Percentiles rank a stretch among this genome's conserved stretches.
These are phyloP conservation scores for Fusarium paranaense DNA, from an alignment of 2,329 filamentous ascomycete genomes.

Conservation along the genomic window DNA sequence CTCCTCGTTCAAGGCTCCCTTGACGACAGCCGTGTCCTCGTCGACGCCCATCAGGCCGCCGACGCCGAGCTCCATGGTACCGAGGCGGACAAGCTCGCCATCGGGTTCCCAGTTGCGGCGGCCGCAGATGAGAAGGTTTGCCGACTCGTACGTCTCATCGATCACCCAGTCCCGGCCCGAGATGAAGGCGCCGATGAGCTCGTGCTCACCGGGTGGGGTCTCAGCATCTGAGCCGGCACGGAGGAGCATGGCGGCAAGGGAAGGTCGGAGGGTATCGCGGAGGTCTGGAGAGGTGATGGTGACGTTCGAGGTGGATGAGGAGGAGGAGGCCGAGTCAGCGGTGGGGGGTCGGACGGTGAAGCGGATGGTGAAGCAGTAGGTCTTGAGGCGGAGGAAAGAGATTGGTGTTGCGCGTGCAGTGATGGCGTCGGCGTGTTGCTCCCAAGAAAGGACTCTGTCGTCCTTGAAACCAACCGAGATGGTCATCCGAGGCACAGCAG, in stretches of 20 bases:
- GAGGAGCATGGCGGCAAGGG: slow-evolving; percentile 37
- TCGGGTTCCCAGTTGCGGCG: slow-evolving; percentile 43
- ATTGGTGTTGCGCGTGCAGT: slow-evolving; percentile 41
- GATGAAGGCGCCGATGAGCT: slow-evolving; percentile 44
- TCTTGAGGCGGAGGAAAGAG: slow-evolving; percentile 49
- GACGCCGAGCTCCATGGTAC: slow-evolving; percentile 44
- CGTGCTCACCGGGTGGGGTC: slow-evolving; percentile 39
- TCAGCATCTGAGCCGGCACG: slow-evolving; percentile 35
- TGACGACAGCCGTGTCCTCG: slow-evolving; percentile 43
- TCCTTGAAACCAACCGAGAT: slow-evolving; percentile 51
- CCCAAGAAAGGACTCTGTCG: slow-evolving; percentile 50
- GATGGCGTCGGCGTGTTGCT: slow-evolving; percentile 50
- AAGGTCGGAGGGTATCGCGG: slow-evolving; percentile 32
- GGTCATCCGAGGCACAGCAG: slow-evolving; percentile 48
- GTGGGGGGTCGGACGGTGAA: slow-evolving; percentile 38
- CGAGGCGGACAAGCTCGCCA: slow-evolving; percentile 47
- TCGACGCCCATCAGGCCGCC: slow-evolving; percentile 43
- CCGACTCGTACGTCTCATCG: slow-evolving; percentile 41
- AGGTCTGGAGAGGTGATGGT: slow-evolving; percentile 40
- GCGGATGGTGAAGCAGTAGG: slow-evolving; percentile 49
- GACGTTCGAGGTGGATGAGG: slow-evolving; percentile 16
- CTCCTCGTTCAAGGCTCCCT: slow-evolving; percentile 43
- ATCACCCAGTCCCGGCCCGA: slow-evolving; percentile 48
- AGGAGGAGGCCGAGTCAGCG: slow-evolving; percentile 19
- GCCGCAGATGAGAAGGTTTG: slow-evolving; percentile 47